Percentiles rank a stretch among this genome's conserved stretches.
Evolutionary conservation across 345 rosid genomes (phyloP).

Genomic region (Capsella bursapastoris): DNA sequence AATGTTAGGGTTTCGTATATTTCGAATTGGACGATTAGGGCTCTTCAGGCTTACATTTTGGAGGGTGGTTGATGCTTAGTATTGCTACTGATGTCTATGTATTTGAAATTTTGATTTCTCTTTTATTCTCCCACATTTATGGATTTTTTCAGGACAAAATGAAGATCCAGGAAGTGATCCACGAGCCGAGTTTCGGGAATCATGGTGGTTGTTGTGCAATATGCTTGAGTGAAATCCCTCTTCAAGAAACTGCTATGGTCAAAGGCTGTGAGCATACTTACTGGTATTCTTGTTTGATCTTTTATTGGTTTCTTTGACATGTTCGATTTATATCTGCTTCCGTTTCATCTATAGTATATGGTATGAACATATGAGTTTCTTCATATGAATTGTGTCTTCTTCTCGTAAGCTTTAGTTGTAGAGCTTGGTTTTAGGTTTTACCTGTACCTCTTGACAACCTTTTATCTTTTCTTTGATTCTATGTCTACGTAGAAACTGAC

Average conservation of each 20-base stretch:
- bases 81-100: background rate
- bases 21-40: conserved; percentile 11
- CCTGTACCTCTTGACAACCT: background rate
- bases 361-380: background rate
- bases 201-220: conserved; percentile 84
- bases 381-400: background rate
- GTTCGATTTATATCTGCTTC: background rate
- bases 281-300: conserved; percentile 60
- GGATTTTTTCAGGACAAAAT: conserved; percentile 48
- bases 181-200: conserved; percentile 54
- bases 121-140: background rate
- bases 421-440: conserved; percentile 10
- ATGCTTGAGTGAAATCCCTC: conserved; percentile 74
- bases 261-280: conserved; percentile 97
- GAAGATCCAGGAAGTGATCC: conserved; percentile 42
- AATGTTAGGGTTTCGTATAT: conserved; percentile 18
- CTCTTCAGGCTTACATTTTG: background rate
- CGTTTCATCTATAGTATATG: background rate
- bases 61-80: background rate
- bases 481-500: conserved; percentile 8
- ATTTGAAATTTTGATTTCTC: background rate
- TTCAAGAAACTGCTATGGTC: conserved; percentile 85
- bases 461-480: conserved; percentile 3
- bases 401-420: background rate
- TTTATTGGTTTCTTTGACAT: background rate